A percentile compares a stretch with the other conserved stretches of the same genome.
Conservation (phyloP, 2,329 filamentous ascomycete species). For the Diaporthe citriasiana region DNA sequence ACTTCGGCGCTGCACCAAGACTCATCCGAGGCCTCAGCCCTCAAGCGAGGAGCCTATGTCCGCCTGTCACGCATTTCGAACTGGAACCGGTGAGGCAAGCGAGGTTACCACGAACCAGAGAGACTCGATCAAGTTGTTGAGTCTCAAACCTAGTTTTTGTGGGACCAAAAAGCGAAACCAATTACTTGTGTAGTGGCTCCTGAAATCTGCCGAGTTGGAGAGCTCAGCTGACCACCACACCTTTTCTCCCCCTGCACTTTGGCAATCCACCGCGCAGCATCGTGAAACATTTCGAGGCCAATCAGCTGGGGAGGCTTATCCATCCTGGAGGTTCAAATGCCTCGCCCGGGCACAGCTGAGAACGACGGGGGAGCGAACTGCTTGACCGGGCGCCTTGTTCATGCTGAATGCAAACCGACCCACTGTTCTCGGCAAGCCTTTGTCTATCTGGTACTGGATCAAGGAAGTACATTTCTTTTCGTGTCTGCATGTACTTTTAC, state of each 20-base stretch:
- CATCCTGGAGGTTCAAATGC: constrained; percentile 22
- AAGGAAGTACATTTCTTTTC: background rate
- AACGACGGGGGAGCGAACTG: constrained; percentile 9
- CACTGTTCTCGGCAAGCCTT: constrained; percentile 1
- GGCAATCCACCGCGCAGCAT: constrained; percentile 20
- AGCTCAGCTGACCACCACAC: constrained; percentile 31
- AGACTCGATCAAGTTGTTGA: constrained; percentile 14
- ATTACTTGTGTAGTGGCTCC: constrained; percentile 7
- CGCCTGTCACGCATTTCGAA: background rate
- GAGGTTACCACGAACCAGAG: background rate
- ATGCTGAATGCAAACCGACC: constrained; percentile 12
- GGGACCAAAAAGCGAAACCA: constrained; percentile 10
- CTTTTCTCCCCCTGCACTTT: constrained; percentile 24
- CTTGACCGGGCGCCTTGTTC: background rate
- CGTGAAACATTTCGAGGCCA: constrained; percentile 27
- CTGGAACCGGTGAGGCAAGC: background rate
- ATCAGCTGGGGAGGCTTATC: constrained; percentile 4
- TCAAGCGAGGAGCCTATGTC: constrained; percentile 5
- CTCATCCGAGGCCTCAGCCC: background rate
- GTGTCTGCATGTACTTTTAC: constrained; percentile 14
- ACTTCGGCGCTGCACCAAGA: background rate
- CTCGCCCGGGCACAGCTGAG: constrained; percentile 21
- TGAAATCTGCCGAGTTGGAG: constrained; percentile 21
- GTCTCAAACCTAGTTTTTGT: constrained; percentile 33
- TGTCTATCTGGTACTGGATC: constrained; percentile 23